Percentiles rank a stretch among this genome's conserved stretches.
phyloP scores from a whole-genome alignment of 208 protist genomes.

The Naegleria fowleri region DNA sequence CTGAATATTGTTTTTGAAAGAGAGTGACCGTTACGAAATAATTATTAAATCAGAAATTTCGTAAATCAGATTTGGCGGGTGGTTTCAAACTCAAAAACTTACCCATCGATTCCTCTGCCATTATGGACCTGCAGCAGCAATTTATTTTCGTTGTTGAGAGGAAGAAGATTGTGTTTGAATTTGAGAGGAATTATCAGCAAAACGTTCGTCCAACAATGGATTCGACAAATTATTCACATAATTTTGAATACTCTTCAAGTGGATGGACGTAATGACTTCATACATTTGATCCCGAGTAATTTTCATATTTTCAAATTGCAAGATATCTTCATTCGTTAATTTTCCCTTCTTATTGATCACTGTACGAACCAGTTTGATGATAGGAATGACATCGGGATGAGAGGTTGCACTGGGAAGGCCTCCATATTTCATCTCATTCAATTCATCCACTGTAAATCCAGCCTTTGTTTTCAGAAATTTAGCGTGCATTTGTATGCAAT shows the following conservation, averaged over 20 bases:
- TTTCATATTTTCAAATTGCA: background rate
- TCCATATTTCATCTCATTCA: background rate
- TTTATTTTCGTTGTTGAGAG: background rate
- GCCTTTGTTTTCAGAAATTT: constrained; percentile 1
- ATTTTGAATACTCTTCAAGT: background rate
- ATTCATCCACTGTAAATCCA: background rate
- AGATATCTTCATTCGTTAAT: background rate
- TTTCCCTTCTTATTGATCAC: background rate
- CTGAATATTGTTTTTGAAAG: no score
- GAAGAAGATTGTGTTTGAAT: background rate
- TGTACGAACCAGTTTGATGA: background rate
- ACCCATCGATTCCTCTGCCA: no score
- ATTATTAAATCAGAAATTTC: no score
- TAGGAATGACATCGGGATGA: background rate
- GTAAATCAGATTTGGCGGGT: no score
- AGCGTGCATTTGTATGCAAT: background rate
- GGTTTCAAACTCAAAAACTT: no score
- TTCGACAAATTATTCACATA: constrained; percentile 2
- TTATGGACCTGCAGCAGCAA: background rate
- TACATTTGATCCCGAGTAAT: constrained; percentile 5
- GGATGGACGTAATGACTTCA: background rate
- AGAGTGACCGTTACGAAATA: no score
- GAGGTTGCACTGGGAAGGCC: background rate
- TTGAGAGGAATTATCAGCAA: background rate
- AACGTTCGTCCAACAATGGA: background rate